Evolutionary conservation across 1,139 yeast genomes (phyloP).

Genomic region (Pichia sp.): DNA sequence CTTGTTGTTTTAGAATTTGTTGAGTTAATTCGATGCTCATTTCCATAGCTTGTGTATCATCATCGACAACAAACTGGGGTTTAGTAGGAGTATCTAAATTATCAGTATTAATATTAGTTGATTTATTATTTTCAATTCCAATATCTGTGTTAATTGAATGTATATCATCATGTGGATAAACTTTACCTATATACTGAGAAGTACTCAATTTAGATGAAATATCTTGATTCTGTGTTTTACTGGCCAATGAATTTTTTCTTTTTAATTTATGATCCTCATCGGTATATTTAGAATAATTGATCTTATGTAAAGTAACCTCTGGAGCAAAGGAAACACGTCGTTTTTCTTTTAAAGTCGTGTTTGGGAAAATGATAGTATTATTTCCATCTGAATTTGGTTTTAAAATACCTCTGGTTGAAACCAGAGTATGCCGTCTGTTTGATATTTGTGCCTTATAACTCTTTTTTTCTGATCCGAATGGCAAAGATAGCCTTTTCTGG

Average conservation of each 20-base stretch:
- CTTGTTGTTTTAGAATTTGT: slow-evolving; percentile 17
- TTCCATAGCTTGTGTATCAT: slow-evolving; percentile 27
- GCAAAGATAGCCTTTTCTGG: slow-evolving; percentile 8
- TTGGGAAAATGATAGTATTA: slow-evolving; percentile 28
- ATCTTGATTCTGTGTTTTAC: background rate
- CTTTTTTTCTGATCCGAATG: background rate
- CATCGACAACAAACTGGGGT: slow-evolving; percentile 13
- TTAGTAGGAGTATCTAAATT: background rate
- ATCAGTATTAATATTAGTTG: background rate
- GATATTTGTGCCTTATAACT: background rate
- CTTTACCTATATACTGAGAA: slow-evolving; percentile 7
- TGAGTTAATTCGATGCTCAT: slow-evolving; percentile 22
- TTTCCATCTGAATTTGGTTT: slow-evolving; percentile 28
- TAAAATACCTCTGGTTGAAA: slow-evolving; percentile 33
- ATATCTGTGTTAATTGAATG: background rate
- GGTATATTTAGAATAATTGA: slow-evolving; percentile 24
- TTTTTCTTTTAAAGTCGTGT: slow-evolving; percentile 18
- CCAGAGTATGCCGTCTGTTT: slow-evolving; percentile 32
- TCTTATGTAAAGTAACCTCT: slow-evolving; percentile 66
- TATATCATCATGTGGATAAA: background rate
- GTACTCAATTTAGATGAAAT: slow-evolving; percentile 4
- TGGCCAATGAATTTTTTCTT: slow-evolving; percentile 7
- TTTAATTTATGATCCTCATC: slow-evolving; percentile 7
- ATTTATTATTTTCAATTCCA: background rate
- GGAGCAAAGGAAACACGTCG: slow-evolving; percentile 73